These are phyloP conservation scores for Maudiozyma barnettii DNA, from an alignment of 805 yeast genomes.

Conservation along the genomic window DNA sequence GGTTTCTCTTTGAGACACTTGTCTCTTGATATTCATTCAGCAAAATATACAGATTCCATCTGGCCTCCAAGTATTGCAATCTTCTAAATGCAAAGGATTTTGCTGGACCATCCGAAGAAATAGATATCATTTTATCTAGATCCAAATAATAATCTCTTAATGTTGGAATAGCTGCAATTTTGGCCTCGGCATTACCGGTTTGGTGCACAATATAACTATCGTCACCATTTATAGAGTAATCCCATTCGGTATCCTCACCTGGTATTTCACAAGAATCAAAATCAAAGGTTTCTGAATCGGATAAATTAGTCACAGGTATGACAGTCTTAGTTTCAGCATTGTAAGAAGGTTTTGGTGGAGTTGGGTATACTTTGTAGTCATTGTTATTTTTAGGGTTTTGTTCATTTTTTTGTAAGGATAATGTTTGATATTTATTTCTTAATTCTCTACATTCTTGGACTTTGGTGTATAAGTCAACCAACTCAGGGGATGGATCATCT, in stretches of 20 bases:
- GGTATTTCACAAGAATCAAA: conserved; percentile 36
- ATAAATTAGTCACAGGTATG: conserved; percentile 31
- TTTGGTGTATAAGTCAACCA: conserved; percentile 52
- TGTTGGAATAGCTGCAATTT: conserved; percentile 61
- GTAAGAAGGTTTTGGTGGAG: conserved; percentile 90
- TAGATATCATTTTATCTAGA: conserved; percentile 57
- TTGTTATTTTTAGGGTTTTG: conserved; percentile 78
- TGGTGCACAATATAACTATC: conserved; percentile 60
- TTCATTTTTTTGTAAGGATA: conserved; percentile 61
- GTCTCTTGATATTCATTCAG: conserved; percentile 90
- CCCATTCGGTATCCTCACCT: conserved; percentile 41
- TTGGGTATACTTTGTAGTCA: conserved; percentile 78
- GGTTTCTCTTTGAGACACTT: conserved; percentile 80
- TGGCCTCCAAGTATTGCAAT: conserved; percentile 87
- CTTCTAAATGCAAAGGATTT: conserved; percentile 94
- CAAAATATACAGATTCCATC: conserved; percentile 85
- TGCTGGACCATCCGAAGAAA: conserved; percentile 91
- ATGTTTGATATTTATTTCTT: conserved; percentile 63
- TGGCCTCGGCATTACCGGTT: conserved; percentile 27
- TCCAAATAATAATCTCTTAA: conserved; percentile 80
- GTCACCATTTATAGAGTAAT: conserved; percentile 46
- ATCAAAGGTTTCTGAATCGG: conserved; percentile 37
- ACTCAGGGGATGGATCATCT: conserved; percentile 59
- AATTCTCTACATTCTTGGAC: conserved; percentile 58
- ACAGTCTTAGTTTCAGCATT: conserved; percentile 49